phyloP scores from a whole-genome alignment of 176 grass and related monocot species.

The Oryza punctata region DNA sequence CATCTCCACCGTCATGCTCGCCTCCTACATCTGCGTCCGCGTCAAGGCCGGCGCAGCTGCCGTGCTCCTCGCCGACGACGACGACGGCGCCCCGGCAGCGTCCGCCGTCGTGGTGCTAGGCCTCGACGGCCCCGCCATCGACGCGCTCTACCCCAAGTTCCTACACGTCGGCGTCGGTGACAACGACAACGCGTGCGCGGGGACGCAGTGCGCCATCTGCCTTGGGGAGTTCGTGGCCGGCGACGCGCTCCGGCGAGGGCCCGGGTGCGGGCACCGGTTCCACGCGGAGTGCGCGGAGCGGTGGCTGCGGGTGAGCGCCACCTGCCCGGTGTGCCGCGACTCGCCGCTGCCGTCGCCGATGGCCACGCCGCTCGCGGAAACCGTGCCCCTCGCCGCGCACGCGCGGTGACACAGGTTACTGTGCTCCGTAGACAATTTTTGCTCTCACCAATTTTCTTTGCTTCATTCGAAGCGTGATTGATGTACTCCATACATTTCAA shows the following conservation, averaged over 20 bases:
- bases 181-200: background rate
- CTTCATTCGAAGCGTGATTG: slow-evolving; percentile 10
- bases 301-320: slow-evolving; percentile 77
- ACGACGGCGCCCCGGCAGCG: background rate
- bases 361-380: background rate
- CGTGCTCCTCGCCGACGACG: background rate
- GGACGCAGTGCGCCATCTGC: slow-evolving; percentile 55
- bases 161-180: background rate
- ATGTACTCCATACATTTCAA: background rate
- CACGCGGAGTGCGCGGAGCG: slow-evolving; percentile 67
- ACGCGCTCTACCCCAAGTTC: slow-evolving; percentile 72
- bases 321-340: slow-evolving; percentile 78
- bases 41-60: slow-evolving; percentile 46
- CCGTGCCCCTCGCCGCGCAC: background rate
- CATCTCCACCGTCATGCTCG: slow-evolving; percentile 77
- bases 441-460: background rate
- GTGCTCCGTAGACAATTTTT: background rate
- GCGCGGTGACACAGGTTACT: background rate
- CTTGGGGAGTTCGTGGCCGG: slow-evolving; percentile 56
- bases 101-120: slow-evolving; percentile 26
- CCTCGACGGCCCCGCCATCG: slow-evolving; percentile 55
- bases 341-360: slow-evolving; percentile 62
- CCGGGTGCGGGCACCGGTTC: slow-evolving; percentile 65
- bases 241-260: slow-evolving; percentile 52
- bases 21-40: slow-evolving; percentile 69